These are phyloP conservation scores for Leonotis leonurus DNA, from an alignment of 257 asterid species.

Conservation along the genomic window DNA sequence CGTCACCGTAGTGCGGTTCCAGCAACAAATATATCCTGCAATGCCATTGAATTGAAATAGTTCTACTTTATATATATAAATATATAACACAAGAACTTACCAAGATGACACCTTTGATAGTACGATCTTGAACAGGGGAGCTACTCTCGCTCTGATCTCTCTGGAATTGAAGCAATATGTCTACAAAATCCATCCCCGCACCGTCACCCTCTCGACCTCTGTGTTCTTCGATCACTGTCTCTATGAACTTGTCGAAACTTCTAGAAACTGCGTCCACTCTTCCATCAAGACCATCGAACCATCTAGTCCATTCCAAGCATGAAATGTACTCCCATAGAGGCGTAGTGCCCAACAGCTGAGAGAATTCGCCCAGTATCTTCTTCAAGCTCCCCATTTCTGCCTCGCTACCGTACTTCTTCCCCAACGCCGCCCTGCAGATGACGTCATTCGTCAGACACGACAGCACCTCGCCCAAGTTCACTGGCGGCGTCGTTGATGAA, in stretches of 20 bases:
- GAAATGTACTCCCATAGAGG: background rate
- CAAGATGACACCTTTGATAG: slow-evolving; percentile 29
- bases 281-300: background rate
- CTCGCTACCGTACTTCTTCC: slow-evolving; percentile 5
- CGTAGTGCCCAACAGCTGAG: background rate
- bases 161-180: slow-evolving; percentile 36
- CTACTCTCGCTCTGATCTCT: background rate
- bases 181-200: slow-evolving; percentile 25
- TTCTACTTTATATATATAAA: no score
- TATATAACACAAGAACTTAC: no score
- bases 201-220: background rate
- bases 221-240: slow-evolving; percentile 19
- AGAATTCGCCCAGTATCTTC: background rate
- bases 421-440: slow-evolving; percentile 34
- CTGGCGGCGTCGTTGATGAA: background rate
- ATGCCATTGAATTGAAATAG: no score
- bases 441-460: slow-evolving; percentile 22
- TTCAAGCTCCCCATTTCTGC: background rate
- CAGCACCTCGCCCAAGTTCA: slow-evolving; percentile 31
- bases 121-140: slow-evolving; percentile 11
- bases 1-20: background rate
- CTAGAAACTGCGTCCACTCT: background rate
- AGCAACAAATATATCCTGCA: background rate
- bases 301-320: background rate
- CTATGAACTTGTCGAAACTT: slow-evolving; percentile 29